Percentiles rank a stretch among this genome's conserved stretches.
phyloP scores from a whole-genome alignment of 768 basidiomycete genomes.

The Piloderma croceum region DNA sequence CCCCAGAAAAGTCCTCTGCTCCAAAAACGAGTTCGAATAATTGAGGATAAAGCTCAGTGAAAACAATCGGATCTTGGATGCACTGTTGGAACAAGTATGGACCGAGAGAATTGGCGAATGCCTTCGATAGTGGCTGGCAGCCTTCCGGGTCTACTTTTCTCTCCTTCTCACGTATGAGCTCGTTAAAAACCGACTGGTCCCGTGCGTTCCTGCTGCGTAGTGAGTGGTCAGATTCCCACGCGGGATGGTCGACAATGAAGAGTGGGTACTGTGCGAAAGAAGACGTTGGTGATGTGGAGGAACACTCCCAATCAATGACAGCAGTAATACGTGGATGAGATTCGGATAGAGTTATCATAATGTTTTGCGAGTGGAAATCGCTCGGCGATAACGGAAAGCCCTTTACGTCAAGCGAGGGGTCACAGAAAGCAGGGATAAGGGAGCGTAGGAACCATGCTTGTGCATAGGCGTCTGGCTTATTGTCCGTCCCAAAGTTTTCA shows the following conservation, averaged over 20 bases:
- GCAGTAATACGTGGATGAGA: too few species aligned
- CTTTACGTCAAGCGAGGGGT: slow-evolving; percentile 8
- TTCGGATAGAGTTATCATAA: slow-evolving; percentile 10
- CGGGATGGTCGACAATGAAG: slow-evolving; percentile 8
- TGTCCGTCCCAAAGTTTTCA: slow-evolving; percentile 4
- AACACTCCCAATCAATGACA: slow-evolving; percentile 18
- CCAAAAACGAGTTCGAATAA: slow-evolving; percentile 5
- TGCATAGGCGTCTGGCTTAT: slow-evolving; percentile 4
- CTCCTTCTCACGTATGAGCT: slow-evolving; percentile 6
- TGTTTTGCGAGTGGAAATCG: slow-evolving; percentile 20
- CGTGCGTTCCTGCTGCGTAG: slow-evolving; percentile 6
- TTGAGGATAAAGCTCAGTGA: slow-evolving; percentile 3
- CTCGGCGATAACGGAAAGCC: slow-evolving; percentile 15
- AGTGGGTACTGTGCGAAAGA: slow-evolving; percentile 7
- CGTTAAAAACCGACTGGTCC: slow-evolving; percentile 4
- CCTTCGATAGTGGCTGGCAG: background rate
- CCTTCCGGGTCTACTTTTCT: background rate
- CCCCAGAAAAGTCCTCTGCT: slow-evolving; percentile 3
- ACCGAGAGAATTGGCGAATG: slow-evolving; percentile 1
- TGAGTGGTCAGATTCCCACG: slow-evolving; percentile 4
- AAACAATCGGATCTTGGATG: slow-evolving; percentile 4
- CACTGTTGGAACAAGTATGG: slow-evolving; percentile 7
- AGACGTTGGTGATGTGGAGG: slow-evolving; percentile 5
- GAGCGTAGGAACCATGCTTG: slow-evolving; percentile 10
- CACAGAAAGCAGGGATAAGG: slow-evolving; percentile 4